Evolutionary conservation across 768 basidiomycete genomes (phyloP), one percentile per base, ranked within the genome.

Genomic region (Psilocybe cyanescens): DNA sequence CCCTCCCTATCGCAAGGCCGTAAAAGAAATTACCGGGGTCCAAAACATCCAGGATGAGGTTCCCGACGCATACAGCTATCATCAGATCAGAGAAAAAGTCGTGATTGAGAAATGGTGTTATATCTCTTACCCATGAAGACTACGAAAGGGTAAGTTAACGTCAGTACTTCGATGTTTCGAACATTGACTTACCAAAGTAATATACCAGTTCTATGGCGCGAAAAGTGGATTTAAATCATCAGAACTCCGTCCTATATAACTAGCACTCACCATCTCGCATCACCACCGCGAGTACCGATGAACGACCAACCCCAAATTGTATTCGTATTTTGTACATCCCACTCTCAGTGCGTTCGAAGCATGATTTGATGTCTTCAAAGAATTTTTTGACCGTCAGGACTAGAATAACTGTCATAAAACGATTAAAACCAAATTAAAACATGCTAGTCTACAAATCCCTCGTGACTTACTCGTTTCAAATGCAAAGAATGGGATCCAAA

Each of bases 401-500:
- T n/a, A 59, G 49, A 29, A 65, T 55, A 6, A 56, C 64, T 65
- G 28, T 16, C 4, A 35, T 39, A 49, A 6, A n/a, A 33, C n/a
- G 14, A 28, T 14, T 29, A 47, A 24, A 48, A 46, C 28, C 24
- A 4, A 11, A 28, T 14, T 29, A 47, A 24, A 48, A 46, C 28
- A 17, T 14, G 29, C 31, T 47, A 8, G 3, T 6, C 3, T 9
- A 7, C 8, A 7, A 5, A 49, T 35, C 56, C 28, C 3, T 57
- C 30, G n/a, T 14, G 11, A 50, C 60, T 50, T 19, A 65, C 64
- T 19, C 5, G 64, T 61, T 33, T 65, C 64, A 41, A 65, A 53
- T 4, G 52, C 39, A 29, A 61, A 51, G 28, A 61, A 59, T 5
- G 64, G 64, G 16, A 61, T 14, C 64, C 64, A 65, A 24, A 62